Conservation (phyloP, 2,329 filamentous ascomycete genomes). For the Erysiphe pulchra region DNA sequence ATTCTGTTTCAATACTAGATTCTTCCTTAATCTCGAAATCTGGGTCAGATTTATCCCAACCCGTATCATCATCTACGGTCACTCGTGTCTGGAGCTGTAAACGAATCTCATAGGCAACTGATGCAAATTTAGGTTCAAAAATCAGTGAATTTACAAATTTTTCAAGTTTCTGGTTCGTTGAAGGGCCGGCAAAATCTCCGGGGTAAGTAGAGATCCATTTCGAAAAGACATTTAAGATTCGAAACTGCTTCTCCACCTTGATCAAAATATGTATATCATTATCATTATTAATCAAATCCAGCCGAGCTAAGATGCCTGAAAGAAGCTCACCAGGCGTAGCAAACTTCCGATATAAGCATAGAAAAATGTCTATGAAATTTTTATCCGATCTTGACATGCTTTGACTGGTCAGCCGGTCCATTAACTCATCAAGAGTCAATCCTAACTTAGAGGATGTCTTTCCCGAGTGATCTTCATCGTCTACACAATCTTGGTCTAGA, state of each 20-base stretch:
- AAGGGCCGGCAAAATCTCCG: slow-evolving; percentile 66
- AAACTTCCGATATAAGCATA: slow-evolving; percentile 87
- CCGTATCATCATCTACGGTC: slow-evolving; percentile 68
- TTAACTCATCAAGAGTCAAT: slow-evolving; percentile 41
- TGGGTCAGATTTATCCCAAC: slow-evolving; percentile 70
- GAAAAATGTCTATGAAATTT: slow-evolving; percentile 71
- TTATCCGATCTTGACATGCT: slow-evolving; percentile 68
- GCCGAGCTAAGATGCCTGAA: slow-evolving; percentile 47
- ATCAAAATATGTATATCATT: slow-evolving; percentile 43
- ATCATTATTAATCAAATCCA: slow-evolving; percentile 44
- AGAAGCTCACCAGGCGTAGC: slow-evolving; percentile 59
- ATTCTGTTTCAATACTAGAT: slow-evolving; percentile 4
- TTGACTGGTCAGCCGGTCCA: slow-evolving; percentile 63
- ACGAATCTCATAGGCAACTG: slow-evolving; percentile 65
- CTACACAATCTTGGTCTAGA: slow-evolving; percentile 24
- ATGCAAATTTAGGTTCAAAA: slow-evolving; percentile 54
- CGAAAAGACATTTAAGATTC: slow-evolving; percentile 60
- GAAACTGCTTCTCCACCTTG: slow-evolving; percentile 56
- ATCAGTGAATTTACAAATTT: slow-evolving; percentile 55
- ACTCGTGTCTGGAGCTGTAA: slow-evolving; percentile 47
- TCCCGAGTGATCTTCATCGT: slow-evolving; percentile 34
- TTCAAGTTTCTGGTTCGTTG: slow-evolving; percentile 44
- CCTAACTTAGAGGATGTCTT: slow-evolving; percentile 25
- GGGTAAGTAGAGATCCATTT: slow-evolving; percentile 81
- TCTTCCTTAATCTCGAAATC: slow-evolving; percentile 15